Evolutionary conservation across 805 yeast species (phyloP).

Genomic region (Isabelozyma gotoi): DNA sequence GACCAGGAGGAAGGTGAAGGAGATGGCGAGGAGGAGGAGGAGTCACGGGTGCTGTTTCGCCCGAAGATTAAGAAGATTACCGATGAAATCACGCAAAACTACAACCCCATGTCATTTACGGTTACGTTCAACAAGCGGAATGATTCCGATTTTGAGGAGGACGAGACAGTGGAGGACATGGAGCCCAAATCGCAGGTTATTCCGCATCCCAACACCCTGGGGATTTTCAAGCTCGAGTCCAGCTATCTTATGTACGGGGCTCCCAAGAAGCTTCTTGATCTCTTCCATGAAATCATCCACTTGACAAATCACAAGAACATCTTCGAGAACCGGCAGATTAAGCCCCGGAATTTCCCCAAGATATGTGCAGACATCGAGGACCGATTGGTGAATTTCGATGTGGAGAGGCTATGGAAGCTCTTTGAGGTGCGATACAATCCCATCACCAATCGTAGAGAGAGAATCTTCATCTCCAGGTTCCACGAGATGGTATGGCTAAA

Average conservation of each 20-base stretch:
- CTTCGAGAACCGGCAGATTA: slow-evolving; percentile 35
- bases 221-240: slow-evolving; percentile 14
- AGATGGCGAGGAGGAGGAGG: neutral
- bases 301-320: slow-evolving; percentile 54
- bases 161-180: neutral
- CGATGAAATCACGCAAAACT: slow-evolving; percentile 6
- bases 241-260: slow-evolving; percentile 48
- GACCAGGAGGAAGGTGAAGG: slow-evolving; percentile 3
- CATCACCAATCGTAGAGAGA: slow-evolving; percentile 4
- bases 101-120: slow-evolving; percentile 24
- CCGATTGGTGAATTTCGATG: slow-evolving; percentile 45
- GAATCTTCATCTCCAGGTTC: slow-evolving; percentile 30
- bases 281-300: slow-evolving; percentile 46
- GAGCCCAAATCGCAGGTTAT: neutral
- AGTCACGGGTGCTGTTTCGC: slow-evolving; percentile 12
- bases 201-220: slow-evolving; percentile 10
- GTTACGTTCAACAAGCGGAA: slow-evolving; percentile 22
- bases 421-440: slow-evolving; percentile 17
- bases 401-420: slow-evolving; percentile 41
- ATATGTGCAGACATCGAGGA: slow-evolving; percentile 57
- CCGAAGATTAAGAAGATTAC: slow-evolving; percentile 20
- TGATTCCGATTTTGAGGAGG: slow-evolving; percentile 2
- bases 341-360: slow-evolving; percentile 55
- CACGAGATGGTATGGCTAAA: slow-evolving; percentile 44
- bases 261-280: slow-evolving; percentile 45